These are phyloP conservation scores for Eutrema yunnanense DNA, from an alignment of 345 rosid genomes.

Conservation along the genomic window DNA sequence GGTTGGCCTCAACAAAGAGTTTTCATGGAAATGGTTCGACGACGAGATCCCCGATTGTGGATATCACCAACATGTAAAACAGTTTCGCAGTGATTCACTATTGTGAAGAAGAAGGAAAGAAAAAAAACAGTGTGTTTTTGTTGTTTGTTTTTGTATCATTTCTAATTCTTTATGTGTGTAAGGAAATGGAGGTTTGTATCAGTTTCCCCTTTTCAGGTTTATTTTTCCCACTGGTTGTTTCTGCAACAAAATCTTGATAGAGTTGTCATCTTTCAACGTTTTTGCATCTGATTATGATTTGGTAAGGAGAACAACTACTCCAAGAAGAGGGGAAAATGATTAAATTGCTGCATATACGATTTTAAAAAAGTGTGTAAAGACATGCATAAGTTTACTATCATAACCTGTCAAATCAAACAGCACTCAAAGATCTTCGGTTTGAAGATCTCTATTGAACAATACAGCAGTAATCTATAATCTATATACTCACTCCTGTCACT, in stretches of 20 bases:
- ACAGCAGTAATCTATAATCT: constrained; percentile 8
- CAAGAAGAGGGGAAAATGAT: neutral
- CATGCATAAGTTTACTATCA: constrained; percentile 11
- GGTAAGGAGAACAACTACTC: neutral
- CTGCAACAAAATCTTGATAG: constrained; percentile 19
- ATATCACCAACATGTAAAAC: constrained; percentile 35
- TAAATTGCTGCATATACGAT: constrained; percentile 14
- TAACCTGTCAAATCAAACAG: constrained; percentile 25
- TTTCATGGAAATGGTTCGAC: constrained; percentile 10
- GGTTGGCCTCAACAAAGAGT: constrained; percentile 41
- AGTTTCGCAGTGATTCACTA: neutral
- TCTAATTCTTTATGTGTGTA: constrained; percentile 30
- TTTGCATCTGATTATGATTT: constrained; percentile 9
- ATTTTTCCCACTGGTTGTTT: neutral
- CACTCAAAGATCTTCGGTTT: constrained; percentile 11
- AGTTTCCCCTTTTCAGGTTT: neutral
- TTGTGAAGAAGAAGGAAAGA: neutral
- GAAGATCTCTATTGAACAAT: constrained; percentile 14
- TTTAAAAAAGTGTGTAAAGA: constrained; percentile 5
- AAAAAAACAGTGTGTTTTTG: constrained; percentile 10
- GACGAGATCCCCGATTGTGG: constrained; percentile 30
- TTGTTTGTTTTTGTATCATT: constrained; percentile 26
- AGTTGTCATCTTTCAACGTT: constrained; percentile 16
- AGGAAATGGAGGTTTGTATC: constrained; percentile 1
- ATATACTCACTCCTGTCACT: constrained; percentile 21